Percentiles rank a stretch among this genome's conserved stretches.
Evolutionary conservation across 2,329 filamentous ascomycete genomes (phyloP).

Genomic region (Aspergillus glaucus): DNA sequence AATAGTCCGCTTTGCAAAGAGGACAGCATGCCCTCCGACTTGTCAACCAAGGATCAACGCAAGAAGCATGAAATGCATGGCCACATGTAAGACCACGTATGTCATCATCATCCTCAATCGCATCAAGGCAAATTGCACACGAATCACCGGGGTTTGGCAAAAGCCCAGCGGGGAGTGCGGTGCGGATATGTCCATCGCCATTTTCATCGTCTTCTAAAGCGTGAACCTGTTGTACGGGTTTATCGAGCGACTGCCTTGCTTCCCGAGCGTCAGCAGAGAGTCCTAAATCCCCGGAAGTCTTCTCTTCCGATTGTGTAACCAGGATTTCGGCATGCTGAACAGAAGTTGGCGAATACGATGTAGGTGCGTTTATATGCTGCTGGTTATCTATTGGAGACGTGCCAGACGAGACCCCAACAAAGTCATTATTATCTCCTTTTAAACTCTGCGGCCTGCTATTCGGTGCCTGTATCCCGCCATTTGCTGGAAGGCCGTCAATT

Average conservation of each 20-base stretch:
- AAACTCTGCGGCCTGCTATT: slow-evolving; percentile 66
- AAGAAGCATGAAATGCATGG: slow-evolving; percentile 96
- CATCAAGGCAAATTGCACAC: slow-evolving; percentile 94
- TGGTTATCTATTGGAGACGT: slow-evolving; percentile 19
- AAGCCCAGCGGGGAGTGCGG: slow-evolving; percentile 73
- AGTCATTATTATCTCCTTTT: slow-evolving; percentile 53
- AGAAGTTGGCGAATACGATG: slow-evolving; percentile 10
- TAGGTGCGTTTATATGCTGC: slow-evolving; percentile 9
- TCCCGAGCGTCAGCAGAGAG: slow-evolving; percentile 5
- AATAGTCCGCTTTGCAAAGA: slow-evolving; percentile 97
- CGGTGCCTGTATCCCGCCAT: slow-evolving; percentile 73
- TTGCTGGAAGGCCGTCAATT: slow-evolving; percentile 72
- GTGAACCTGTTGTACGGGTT: slow-evolving; percentile 16
- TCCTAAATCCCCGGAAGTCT: slow-evolving; percentile 2
- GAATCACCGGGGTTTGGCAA: slow-evolving; percentile 79
- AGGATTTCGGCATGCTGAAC: slow-evolving; percentile 8
- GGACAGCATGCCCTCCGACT: slow-evolving; percentile 91
- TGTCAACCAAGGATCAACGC: slow-evolving; percentile 94
- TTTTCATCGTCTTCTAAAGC: slow-evolving; percentile 66
- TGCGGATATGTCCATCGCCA: slow-evolving; percentile 70
- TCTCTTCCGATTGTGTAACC: slow-evolving; percentile 12
- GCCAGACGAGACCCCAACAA: slow-evolving; percentile 16
- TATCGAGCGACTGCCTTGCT: slow-evolving; percentile 9
- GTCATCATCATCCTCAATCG: slow-evolving; percentile 89
- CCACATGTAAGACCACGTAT: slow-evolving; percentile 89